These are phyloP conservation scores for Cryptococcus jaspeensis DNA, from an alignment of 1,284 basidiomycete species.

Conservation along the genomic window DNA sequence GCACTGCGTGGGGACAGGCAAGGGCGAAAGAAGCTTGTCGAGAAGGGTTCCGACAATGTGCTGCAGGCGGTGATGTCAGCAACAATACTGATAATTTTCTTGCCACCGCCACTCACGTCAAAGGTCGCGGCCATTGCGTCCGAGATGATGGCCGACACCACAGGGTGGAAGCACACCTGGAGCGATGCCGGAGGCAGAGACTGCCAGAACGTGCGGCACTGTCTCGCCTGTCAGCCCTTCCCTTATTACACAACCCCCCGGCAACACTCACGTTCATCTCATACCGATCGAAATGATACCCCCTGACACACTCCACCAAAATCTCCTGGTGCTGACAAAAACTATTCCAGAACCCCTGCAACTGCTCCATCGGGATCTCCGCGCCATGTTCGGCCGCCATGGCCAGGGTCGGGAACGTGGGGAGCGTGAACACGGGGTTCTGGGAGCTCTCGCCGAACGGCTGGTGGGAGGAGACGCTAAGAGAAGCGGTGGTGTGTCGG, in stretches of 20 bases:
- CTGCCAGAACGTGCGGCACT: conserved; percentile 41
- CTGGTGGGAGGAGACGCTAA: not conserved
- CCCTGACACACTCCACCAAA: conserved; percentile 23
- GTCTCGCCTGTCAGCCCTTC: not conserved
- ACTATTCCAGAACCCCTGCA: conserved; percentile 29
- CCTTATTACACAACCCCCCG: not conserved
- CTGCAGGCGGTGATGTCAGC: conserved; percentile 16
- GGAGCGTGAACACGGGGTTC: conserved; percentile 19
- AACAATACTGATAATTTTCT: too few species aligned
- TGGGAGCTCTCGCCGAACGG: not conserved
- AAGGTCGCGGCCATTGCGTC: conserved; percentile 24
- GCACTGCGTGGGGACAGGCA: conserved; percentile 16
- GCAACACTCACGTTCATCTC: conserved; percentile 34
- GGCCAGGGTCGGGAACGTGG: conserved; percentile 29
- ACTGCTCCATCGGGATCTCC: conserved; percentile 1
- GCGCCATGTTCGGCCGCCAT: conserved; percentile 11
- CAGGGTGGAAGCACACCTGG: conserved; percentile 22
- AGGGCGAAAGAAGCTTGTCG: conserved; percentile 23
- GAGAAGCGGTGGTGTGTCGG: conserved; percentile 19
- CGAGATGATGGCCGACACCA: conserved; percentile 20
- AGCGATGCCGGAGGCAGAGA: conserved; percentile 17
- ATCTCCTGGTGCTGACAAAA: conserved; percentile 37
- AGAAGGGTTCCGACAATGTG: conserved; percentile 31
- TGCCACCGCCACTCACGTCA: conserved; percentile 29
- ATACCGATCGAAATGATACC: conserved; percentile 35